Percentiles rank a stretch among this genome's conserved stretches.
These are phyloP conservation scores for Chrysanthemum seticuspe DNA, from an alignment of 129 eudicot species.

Conservation along the genomic window DNA sequence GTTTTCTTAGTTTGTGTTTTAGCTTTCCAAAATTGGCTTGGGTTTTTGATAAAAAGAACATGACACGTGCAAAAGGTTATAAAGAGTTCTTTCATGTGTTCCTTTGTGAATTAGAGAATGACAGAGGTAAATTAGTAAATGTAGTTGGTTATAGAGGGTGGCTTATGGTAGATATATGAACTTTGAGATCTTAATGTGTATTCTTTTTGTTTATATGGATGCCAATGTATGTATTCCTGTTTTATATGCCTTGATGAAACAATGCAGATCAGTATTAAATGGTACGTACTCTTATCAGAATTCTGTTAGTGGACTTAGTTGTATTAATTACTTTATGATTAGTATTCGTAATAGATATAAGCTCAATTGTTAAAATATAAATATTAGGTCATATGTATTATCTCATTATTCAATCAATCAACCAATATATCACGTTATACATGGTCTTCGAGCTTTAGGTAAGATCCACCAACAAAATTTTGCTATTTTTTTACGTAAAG, in stretches of 20 bases:
- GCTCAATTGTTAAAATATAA: too few relatives aligned
- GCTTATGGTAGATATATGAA: constrained; percentile 28
- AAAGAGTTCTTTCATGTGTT: constrained; percentile 16
- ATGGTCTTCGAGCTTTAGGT: too few relatives aligned
- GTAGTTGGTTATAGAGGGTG: constrained; percentile 35
- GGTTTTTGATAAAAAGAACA: constrained; percentile 21
- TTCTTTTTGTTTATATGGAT: constrained; percentile 40
- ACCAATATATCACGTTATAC: too few relatives aligned
- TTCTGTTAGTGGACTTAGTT: too few relatives aligned
- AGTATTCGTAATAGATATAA: too few relatives aligned
- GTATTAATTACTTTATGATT: too few relatives aligned
- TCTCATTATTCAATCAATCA: too few relatives aligned
- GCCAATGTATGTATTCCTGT: constrained; percentile 26
- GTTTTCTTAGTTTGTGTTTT: constrained; percentile 3
- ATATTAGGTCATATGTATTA: too few relatives aligned
- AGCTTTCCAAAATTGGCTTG: constrained; percentile 25
- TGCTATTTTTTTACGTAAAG: too few relatives aligned
- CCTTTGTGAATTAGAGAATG: constrained; percentile 31
- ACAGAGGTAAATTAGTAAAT: constrained; percentile 28
- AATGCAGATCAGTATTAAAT: constrained; percentile 14
- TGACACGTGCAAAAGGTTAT: constrained; percentile 26
- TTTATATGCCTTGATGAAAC: constrained; percentile 10
- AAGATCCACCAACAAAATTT: too few relatives aligned
- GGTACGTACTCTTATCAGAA: background rate
- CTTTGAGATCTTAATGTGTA: constrained; percentile 30